Base-by-base conservation (phyloP, 1,284 basidiomycete genomes). In the Malassezia arunalokei region DNA sequence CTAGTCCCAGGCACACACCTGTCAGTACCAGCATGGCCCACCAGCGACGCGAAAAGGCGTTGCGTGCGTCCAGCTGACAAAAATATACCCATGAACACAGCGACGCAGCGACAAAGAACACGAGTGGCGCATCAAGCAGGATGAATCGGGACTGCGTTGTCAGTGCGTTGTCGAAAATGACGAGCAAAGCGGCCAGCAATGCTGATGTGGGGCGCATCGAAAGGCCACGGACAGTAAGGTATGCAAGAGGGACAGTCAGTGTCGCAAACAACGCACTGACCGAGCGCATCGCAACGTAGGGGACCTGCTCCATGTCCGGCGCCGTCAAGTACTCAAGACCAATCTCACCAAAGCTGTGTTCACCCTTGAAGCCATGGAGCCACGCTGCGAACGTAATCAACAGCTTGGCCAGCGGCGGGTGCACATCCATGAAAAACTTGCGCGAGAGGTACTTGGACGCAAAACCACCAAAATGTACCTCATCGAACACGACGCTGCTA, bases 261-360 rank as follows among this genome's bases (percentile, higher is more conserved):
- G 95, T 80, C 49, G 94, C 92, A 54, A 98, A 80, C n/a, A 81
- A 72, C 4, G 88, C 91, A 5, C 91, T 89, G 38, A 98, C 78
- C 74, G 87, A 78, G 28, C 94, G 86, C 92, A 99, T 96, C 45
- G 86, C 85, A 57, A 96, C 82, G 71, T 96, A 99, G 1, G 94
- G 94, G 6, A 91, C 88, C n/a, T 55, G 58, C 48, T 68, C 51
- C 1, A 64, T 47, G 39, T 63, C 67, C 15, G 43, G 24, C 12
- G 30, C 38, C 45, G 65, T 56, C 27, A 73, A 54, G 47, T 68
- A 71, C 58, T 69, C 68, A 39, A 50, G 51, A 76, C 83, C 89
- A 63, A 98, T 96, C 57, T 94, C 88, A 74, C 91, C 87, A 75
- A 98, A 99, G 73, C 95, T 89, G 73, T 95, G 95, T 43, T 86